phyloP scores from a whole-genome alignment of 345 rosid species.

The Cardiospermum halicacabum region DNA sequence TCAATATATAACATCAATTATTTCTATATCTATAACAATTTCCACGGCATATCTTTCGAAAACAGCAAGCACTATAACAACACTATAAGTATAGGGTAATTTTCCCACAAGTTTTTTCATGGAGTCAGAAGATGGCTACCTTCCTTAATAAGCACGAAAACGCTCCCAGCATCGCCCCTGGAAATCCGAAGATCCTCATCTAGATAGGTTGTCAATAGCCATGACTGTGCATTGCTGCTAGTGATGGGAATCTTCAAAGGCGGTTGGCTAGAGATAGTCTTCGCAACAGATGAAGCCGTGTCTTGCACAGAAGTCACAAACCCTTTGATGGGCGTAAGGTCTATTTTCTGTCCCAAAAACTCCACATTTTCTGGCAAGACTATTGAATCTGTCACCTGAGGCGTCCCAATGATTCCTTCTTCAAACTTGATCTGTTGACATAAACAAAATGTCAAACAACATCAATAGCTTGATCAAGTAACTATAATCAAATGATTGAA shows the following conservation, averaged over 20 bases:
- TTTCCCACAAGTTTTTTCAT: slow-evolving; percentile 16
- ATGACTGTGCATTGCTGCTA: slow-evolving; percentile 58
- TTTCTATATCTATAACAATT: too few species aligned
- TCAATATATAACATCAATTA: too few species aligned
- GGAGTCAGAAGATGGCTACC: slow-evolving; percentile 62
- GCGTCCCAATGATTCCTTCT: slow-evolving; percentile 91
- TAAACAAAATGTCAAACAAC: neutral
- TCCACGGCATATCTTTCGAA: too few species aligned
- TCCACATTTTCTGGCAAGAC: slow-evolving; percentile 76
- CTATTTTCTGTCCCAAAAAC: slow-evolving; percentile 78
- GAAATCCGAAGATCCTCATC: slow-evolving; percentile 85
- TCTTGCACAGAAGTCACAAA: slow-evolving; percentile 72
- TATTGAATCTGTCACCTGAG: slow-evolving; percentile 80
- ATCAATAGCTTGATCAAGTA: neutral
- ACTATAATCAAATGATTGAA: neutral
- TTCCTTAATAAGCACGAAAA: slow-evolving; percentile 85
- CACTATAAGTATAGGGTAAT: neutral
- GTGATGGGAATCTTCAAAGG: slow-evolving; percentile 74
- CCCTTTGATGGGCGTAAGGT: slow-evolving; percentile 68
- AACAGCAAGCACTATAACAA: too few species aligned
- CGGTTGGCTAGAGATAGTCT: slow-evolving; percentile 84
- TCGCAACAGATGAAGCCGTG: slow-evolving; percentile 77
- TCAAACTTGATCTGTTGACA: slow-evolving; percentile 76
- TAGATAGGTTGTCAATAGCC: slow-evolving; percentile 89
- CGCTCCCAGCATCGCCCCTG: slow-evolving; percentile 79